Base-by-base conservation (phyloP, 441 rosid genomes). In the Erodium trifolium region DNA sequence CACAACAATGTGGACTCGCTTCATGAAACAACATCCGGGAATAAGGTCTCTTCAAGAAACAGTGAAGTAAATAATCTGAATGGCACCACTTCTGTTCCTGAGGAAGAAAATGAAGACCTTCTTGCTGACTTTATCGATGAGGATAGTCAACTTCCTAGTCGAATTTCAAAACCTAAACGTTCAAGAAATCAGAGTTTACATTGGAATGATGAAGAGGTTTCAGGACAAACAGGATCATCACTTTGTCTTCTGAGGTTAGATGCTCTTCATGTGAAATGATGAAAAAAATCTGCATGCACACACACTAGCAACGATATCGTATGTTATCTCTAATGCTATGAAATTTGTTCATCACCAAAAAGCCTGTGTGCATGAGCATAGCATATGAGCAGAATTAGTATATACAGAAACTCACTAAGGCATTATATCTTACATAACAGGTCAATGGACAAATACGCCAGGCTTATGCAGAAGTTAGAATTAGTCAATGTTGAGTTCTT, bases 121-220 rank as follows among this genome's bases (percentile, higher is more conserved):
- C 95, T 87, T 77, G 99, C 98, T 47, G 98, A 95, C 79, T 92
- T 89, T 73, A 92, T 95, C 75, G 99, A 95, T n/a, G 99, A 95
- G 80, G 98, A 92, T 75, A 95, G 99, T 82, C 98, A 92, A 83
- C 98, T 90, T 68, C 98, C 98, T 55, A 90, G 99, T 83, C 85
- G 96, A 81, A 89, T 85, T 79, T 88, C 88, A 59, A 87, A 84
- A 73, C 77, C 78, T 23, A 81, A 65, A 67, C 64, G 47, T 73
- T 68, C 76, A 34, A 84, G 80, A 77, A 83, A 68, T 77, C 77
- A 74, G 68, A 73, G 79, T 66, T 78, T 82, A 35, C 80, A 79
- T 68, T 77, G 79, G 71, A 87, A 81, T 86, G 80, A 68, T 70
- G 87, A 92, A 73, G 96, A 95, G 78, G 82, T 76, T 76, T 74